Evolutionary conservation across 192 early-diverging fungal genomes (phyloP), one percentile per base, ranked within the genome.

Genomic region (Podila minutissima): DNA sequence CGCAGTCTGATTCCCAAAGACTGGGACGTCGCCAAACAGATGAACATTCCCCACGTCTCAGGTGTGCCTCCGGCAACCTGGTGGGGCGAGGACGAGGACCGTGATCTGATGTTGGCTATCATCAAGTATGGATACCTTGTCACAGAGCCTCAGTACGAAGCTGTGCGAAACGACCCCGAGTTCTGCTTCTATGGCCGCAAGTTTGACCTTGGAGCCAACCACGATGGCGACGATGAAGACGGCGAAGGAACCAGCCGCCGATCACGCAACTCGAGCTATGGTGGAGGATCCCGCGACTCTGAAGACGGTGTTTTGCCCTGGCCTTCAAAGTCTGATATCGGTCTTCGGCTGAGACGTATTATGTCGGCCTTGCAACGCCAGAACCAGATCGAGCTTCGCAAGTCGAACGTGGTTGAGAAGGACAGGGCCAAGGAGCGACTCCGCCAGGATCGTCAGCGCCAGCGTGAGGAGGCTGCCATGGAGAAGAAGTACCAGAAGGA

Each of bases 21-120:
- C 46, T 90, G 86, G 86, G 86, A 89, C 41, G 83, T 84, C 24
- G 89, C 90, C 70, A 88, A 88, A 87, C 50, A 83, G 32, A 87
- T 91, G 66, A 61, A 70, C 3, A 92, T 95, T 75, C 94, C 94
- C 1, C 84, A 88, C 57, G 86, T 96, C 11, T 82, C 88, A 41
- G 84, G 84, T 20, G 67, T 79, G n/a, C 89, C 86, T 28, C 89
- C 90, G 33, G 84, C 82, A 7, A 57, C 67, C 11, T 91, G 91
- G 91, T 96, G 95, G 95, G 93, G 93, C 33, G 96, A 88, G 13
- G 82, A 90, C 31, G 91, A 95, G 82, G 95, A 96, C 64, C 89
- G 91, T 24, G 92, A 95, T 81, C 59, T 96, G 57, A 71, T 96
- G 66, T 81, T 95, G 53, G 94, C 94, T 6, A 93, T 95, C 26